phyloP scores from a whole-genome alignment of 768 basidiomycete species.

The Xerocomellus chrysenteron region DNA sequence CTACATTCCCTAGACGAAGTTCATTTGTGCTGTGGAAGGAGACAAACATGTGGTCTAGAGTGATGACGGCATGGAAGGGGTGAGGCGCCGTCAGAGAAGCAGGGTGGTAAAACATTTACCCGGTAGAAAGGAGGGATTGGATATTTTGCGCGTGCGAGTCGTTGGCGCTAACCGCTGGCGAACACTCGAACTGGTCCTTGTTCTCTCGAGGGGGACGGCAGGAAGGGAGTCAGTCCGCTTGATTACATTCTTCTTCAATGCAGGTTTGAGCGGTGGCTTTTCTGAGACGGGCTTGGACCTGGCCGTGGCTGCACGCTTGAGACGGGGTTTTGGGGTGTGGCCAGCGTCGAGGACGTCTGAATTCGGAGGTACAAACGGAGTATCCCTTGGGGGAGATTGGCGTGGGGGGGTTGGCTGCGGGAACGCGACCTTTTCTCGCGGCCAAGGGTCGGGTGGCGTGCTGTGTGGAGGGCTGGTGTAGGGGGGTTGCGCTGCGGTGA shows the following conservation, averaged over 20 bases:
- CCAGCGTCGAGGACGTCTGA: conserved; percentile 18
- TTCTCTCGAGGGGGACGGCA: conserved; percentile 33
- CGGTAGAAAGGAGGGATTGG: conserved; percentile 35
- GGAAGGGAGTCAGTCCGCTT: conserved; percentile 27
- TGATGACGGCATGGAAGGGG: conserved; percentile 22
- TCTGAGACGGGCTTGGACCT: conserved; percentile 25
- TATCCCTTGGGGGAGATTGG: conserved; percentile 17
- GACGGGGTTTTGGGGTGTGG: conserved; percentile 29
- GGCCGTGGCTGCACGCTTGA: conserved; percentile 37
- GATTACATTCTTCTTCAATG: conserved; percentile 49
- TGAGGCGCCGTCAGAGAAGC: conserved; percentile 20
- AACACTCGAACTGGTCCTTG: conserved; percentile 43
- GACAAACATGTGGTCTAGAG: conserved; percentile 69
- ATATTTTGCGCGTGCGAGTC: conserved; percentile 35
- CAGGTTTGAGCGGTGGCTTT: conserved; percentile 50
- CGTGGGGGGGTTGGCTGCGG: conserved; percentile 24
- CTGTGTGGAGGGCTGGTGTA: conserved; percentile 32
- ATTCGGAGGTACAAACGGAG: conserved; percentile 28
- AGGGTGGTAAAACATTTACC: conserved; percentile 17
- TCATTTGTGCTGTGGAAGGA: conserved; percentile 67
- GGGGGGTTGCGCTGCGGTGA: conserved; percentile 5
- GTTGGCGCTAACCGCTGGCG: conserved; percentile 33
- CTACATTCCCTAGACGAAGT: conserved; percentile 46
- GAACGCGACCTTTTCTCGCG: conserved; percentile 35
- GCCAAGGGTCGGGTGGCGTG: conserved; percentile 33